Conservation (phyloP, 306 rosid genomes). For the Casuarina cunninghamiana region DNA sequence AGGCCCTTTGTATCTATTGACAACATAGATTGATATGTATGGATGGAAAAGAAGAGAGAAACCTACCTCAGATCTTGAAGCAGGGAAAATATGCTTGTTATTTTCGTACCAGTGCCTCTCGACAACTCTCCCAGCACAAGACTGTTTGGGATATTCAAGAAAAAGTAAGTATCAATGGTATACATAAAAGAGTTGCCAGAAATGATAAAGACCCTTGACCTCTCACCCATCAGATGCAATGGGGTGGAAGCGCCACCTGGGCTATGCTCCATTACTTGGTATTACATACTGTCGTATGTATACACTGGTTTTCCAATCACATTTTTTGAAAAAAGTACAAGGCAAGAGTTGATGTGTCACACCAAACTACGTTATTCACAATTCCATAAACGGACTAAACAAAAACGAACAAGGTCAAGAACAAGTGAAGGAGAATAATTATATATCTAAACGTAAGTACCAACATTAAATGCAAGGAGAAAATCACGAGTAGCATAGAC, state of each 20-base stretch:
- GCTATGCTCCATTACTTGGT: neutral
- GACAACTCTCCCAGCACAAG: slow-evolving; percentile 96
- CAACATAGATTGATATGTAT: neutral
- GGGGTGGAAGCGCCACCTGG: neutral
- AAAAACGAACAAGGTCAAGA: neutral
- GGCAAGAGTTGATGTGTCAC: neutral
- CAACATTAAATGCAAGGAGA: neutral
- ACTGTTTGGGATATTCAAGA: slow-evolving; percentile 43
- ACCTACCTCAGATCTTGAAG: slow-evolving; percentile 97
- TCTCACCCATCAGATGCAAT: no score
- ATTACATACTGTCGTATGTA: neutral
- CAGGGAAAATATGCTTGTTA: slow-evolving; percentile 96
- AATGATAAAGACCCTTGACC: neutral
- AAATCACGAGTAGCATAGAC: neutral
- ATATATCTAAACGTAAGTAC: neutral
- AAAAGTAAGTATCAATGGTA: slow-evolving; percentile 8
- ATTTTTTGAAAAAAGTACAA: neutral
- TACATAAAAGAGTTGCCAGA: neutral
- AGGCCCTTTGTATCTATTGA: neutral
- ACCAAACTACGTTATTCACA: neutral
- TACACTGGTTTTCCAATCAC: neutral
- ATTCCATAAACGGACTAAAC: no score
- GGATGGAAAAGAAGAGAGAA: slow-evolving; percentile 7
- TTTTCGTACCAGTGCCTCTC: slow-evolving; percentile 99
- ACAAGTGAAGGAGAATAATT: neutral